Conservation (phyloP, 2,329 filamentous ascomycete genomes). For the Cadophora sp. region DNA sequence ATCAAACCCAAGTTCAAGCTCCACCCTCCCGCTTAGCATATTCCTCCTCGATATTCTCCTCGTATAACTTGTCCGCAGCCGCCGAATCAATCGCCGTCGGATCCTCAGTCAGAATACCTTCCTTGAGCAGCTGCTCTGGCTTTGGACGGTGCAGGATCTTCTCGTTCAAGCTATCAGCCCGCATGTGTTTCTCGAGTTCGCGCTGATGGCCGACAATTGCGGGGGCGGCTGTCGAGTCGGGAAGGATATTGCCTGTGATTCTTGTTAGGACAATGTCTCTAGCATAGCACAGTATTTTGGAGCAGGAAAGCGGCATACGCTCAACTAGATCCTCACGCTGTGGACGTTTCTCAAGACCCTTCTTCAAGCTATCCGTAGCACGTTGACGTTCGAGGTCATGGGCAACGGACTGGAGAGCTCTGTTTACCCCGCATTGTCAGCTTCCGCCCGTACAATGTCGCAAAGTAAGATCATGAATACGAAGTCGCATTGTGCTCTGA, state of each 20-base stretch:
- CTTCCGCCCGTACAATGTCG: not conserved
- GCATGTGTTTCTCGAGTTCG: constrained; percentile 89
- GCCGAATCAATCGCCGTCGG: constrained; percentile 57
- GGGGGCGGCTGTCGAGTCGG: constrained; percentile 78
- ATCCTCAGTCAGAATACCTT: constrained; percentile 78
- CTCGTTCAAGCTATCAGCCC: constrained; percentile 84
- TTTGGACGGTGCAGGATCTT: constrained; percentile 80
- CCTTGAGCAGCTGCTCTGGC: constrained; percentile 77
- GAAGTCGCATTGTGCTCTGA: not conserved
- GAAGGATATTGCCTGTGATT: constrained; percentile 82
- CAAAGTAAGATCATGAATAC: not conserved
- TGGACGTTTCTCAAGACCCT: constrained; percentile 66
- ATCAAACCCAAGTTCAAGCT: constrained; percentile 57
- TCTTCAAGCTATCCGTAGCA: constrained; percentile 67
- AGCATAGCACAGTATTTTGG: not conserved
- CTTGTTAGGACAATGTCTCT: not conserved
- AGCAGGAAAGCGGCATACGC: constrained; percentile 57
- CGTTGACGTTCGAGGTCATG: constrained; percentile 70
- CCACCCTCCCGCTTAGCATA: constrained; percentile 69
- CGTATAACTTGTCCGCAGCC: constrained; percentile 51
- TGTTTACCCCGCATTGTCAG: constrained; percentile 44
- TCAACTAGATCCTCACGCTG: constrained; percentile 80
- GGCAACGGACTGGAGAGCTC: constrained; percentile 66
- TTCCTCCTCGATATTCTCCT: constrained; percentile 68
- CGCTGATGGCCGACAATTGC: constrained; percentile 80